Evolutionary conservation across 1,284 basidiomycete genomes (phyloP).

Genomic region (Ganoderma lingzhi): DNA sequence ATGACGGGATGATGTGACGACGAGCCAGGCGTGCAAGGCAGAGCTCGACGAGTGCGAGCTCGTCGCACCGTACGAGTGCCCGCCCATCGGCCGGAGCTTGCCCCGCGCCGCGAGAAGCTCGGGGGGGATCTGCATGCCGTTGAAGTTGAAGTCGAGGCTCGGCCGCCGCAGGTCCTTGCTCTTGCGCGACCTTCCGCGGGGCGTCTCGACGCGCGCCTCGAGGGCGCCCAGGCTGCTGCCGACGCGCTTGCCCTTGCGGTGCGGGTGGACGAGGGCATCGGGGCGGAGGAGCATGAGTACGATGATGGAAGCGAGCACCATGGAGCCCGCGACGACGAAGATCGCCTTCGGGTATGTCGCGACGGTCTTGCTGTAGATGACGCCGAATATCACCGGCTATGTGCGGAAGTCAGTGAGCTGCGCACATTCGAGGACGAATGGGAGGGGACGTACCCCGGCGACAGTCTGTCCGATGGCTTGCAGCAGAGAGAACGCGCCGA

Average conservation of each 20-base stretch:
- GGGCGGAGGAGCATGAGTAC: constrained; percentile 62
- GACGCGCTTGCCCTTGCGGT: constrained; percentile 22
- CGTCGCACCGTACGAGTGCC: constrained; percentile 18
- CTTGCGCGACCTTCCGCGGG: constrained; percentile 46
- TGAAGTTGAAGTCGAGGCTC: constrained; percentile 10
- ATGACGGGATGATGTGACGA: background rate
- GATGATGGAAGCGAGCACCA: constrained; percentile 56
- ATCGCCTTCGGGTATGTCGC: constrained; percentile 71
- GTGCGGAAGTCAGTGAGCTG: background rate
- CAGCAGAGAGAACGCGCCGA: constrained; percentile 73
- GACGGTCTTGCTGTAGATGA: constrained; percentile 73
- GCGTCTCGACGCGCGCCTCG: constrained; percentile 37
- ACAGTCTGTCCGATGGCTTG: constrained; percentile 74
- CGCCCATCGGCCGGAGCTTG: constrained; percentile 9
- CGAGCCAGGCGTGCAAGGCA: background rate
- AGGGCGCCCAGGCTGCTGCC: constrained; percentile 7
- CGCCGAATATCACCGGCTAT: constrained; percentile 74
- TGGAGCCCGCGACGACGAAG: constrained; percentile 62
- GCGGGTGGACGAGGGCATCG: constrained; percentile 35
- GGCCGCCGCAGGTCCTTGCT: constrained; percentile 45
- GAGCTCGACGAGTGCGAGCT: constrained; percentile 24
- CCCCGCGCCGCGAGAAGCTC: background rate
- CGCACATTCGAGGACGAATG: background rate
- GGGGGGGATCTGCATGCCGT: background rate
- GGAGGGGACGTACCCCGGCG: constrained; percentile 59